Evolutionary conservation across 2,329 filamentous ascomycete genomes (phyloP).

Genomic region (Fusarium nodosum): DNA sequence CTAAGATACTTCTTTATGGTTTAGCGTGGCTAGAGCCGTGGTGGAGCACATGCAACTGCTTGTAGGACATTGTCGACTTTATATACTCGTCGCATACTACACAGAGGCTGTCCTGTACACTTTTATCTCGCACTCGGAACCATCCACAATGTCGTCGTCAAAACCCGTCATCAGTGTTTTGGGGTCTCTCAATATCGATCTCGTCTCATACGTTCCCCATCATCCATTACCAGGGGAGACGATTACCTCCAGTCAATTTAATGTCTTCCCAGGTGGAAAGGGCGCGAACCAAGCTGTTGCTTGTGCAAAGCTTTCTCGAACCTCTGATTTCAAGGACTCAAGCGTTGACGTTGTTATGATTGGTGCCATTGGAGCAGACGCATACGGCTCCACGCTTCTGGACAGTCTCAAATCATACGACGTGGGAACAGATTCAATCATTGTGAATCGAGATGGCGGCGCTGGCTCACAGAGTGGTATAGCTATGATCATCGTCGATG

Average conservation of each 20-base stretch:
- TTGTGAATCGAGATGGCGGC: conserved; percentile 50
- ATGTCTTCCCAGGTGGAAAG: conserved; percentile 88
- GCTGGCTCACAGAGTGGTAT: conserved; percentile 71
- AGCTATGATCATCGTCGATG: conserved; percentile 82
- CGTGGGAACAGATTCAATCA: conserved; percentile 70
- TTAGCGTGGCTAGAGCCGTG: not conserved
- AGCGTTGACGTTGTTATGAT: conserved; percentile 73
- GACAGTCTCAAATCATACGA: conserved; percentile 71
- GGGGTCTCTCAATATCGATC: conserved; percentile 94
- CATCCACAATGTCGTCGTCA: not conserved
- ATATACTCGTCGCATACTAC: not conserved
- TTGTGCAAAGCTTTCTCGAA: conserved; percentile 81
- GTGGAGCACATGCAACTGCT: conserved; percentile 9
- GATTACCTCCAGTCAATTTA: conserved; percentile 81
- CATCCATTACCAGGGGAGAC: conserved; percentile 90
- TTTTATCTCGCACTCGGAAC: not conserved
- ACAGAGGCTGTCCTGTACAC: not conserved
- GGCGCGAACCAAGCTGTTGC: conserved; percentile 96
- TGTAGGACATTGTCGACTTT: not conserved
- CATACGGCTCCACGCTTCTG: conserved; percentile 72
- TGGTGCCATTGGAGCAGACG: conserved; percentile 79
- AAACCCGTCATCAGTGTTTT: conserved; percentile 77
- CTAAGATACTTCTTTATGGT: conserved; percentile 20
- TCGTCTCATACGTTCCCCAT: conserved; percentile 89
- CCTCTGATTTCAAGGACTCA: conserved; percentile 55